These are phyloP conservation scores for Euphrasia confusa DNA, from an alignment of 257 asterid genomes.

Conservation along the genomic window DNA sequence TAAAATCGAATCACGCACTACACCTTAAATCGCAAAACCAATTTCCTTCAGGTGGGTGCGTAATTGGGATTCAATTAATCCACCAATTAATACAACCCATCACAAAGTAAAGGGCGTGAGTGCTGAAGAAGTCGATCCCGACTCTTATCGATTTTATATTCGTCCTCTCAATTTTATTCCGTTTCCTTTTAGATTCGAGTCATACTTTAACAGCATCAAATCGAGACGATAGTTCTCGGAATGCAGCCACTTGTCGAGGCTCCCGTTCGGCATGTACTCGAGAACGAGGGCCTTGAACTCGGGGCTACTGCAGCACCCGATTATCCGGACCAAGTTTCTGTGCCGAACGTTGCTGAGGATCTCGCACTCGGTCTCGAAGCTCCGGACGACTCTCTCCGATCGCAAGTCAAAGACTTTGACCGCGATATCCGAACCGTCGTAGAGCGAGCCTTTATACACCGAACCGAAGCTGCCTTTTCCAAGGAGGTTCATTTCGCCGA, in stretches of 20 bases:
- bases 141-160: too few relatives aligned
- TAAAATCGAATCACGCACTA: too few relatives aligned
- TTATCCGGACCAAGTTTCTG: not conserved
- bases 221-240: not conserved
- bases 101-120: too few relatives aligned
- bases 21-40: too few relatives aligned
- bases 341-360: not conserved
- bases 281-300: conserved; percentile 1
- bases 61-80: too few relatives aligned
- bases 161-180: too few relatives aligned
- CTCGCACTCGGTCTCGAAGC: not conserved
- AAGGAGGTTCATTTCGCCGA: conserved; percentile 17
- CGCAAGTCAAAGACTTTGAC: not conserved
- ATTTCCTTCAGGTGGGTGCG: too few relatives aligned
- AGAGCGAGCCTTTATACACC: not conserved
- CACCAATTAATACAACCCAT: too few relatives aligned
- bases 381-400: not conserved
- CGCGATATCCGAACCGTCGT: not conserved
- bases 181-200: too few relatives aligned
- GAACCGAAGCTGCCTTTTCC: conserved; percentile 31
- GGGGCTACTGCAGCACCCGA: not conserved
- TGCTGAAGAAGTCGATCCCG: too few relatives aligned
- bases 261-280: not conserved
- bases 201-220: too few relatives aligned
- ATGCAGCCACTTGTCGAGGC: conserved; percentile 4